These are phyloP conservation scores for Phytophthora meadii DNA, from an alignment of 352 stramenopile genomes.

Conservation along the genomic window DNA sequence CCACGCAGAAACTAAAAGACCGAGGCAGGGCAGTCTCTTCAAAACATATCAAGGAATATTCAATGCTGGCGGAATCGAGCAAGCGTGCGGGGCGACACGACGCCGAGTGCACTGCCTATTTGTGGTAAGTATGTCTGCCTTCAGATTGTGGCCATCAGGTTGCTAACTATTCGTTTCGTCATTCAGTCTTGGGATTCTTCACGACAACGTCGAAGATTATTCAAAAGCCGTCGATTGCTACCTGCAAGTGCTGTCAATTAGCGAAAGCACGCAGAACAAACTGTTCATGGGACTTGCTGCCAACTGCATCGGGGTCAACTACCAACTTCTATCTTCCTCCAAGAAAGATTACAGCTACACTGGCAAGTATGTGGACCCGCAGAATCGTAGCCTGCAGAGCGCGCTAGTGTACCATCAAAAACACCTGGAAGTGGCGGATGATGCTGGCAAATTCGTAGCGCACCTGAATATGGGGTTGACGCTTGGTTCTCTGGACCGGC, in stretches of 20 bases:
- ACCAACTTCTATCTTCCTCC: slow-evolving; percentile 74
- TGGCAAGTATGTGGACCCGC: slow-evolving; percentile 67
- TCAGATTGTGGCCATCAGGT: too few relatives aligned
- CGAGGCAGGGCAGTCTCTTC: slow-evolving; percentile 65
- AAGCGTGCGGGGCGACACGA: slow-evolving; percentile 85
- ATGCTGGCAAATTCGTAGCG: slow-evolving; percentile 88
- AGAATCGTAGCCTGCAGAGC: slow-evolving; percentile 54
- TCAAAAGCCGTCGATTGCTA: slow-evolving; percentile 87
- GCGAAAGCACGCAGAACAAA: slow-evolving; percentile 79
- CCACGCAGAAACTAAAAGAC: slow-evolving; percentile 67
- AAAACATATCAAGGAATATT: slow-evolving; percentile 84
- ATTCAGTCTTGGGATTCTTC: slow-evolving; percentile 75
- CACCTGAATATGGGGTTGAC: slow-evolving; percentile 88
- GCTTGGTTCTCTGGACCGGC: slow-evolving; percentile 67
- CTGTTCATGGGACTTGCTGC: slow-evolving; percentile 79
- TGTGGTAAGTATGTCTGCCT: slow-evolving; percentile 54
- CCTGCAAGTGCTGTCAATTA: slow-evolving; percentile 86
- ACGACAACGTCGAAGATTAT: slow-evolving; percentile 90
- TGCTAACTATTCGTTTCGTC: neutral
- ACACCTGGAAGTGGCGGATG: slow-evolving; percentile 80
- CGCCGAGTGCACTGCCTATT: slow-evolving; percentile 82
- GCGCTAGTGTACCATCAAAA: slow-evolving; percentile 77
- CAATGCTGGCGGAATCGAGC: slow-evolving; percentile 85
- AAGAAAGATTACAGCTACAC: slow-evolving; percentile 77
- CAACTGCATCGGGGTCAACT: slow-evolving; percentile 91